Percentiles rank a stretch among this genome's conserved stretches.
phyloP scores from a whole-genome alignment of 164 flowering plant genomes.

The Protea cynaroides region DNA sequence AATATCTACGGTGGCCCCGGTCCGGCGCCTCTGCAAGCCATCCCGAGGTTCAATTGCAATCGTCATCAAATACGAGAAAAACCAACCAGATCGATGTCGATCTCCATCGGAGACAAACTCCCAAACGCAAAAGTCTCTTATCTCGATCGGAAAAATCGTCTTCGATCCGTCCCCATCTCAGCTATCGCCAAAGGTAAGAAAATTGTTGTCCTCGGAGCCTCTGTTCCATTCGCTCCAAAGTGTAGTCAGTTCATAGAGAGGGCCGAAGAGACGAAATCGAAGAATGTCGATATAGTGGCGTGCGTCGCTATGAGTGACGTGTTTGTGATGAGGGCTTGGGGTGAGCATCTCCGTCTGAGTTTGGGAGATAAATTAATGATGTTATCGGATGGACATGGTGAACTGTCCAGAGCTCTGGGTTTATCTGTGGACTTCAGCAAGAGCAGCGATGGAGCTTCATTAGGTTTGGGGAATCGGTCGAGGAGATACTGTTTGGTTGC shows the following conservation, averaged over 20 bases:
- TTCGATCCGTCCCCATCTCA: slow-evolving; percentile 5
- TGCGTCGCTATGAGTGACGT: slow-evolving; percentile 26
- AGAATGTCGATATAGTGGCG: slow-evolving; percentile 14
- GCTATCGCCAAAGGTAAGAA: slow-evolving; percentile 14
- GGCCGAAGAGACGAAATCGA: slow-evolving; percentile 9
- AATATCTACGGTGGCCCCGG: slow-evolving; percentile 19
- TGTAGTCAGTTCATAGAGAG: slow-evolving; percentile 8
- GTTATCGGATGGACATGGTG: slow-evolving; percentile 20
- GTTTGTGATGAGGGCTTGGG: slow-evolving; percentile 28
- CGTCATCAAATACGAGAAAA: background rate
- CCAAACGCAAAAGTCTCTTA: slow-evolving; percentile 15
- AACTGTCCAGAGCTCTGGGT: slow-evolving; percentile 13
- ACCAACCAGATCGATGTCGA: background rate
- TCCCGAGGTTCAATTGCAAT: slow-evolving; percentile 6
- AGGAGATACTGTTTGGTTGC: slow-evolving; percentile 7
- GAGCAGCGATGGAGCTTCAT: background rate
- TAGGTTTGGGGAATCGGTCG: slow-evolving; percentile 7
- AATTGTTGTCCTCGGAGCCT: slow-evolving; percentile 14
- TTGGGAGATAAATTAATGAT: slow-evolving; percentile 17
- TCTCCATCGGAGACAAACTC: slow-evolving; percentile 12
- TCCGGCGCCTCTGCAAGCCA: slow-evolving; percentile 9
- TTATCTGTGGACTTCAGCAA: background rate
- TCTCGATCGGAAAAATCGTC: slow-evolving; percentile 15
- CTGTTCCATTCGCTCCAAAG: slow-evolving; percentile 16
- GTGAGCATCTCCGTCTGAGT: slow-evolving; percentile 11